Percentiles rank a stretch among this genome's conserved stretches.
These are phyloP conservation scores for Nakazawaea molendinolei DNA, from an alignment of 805 yeast species.

Conservation along the genomic window DNA sequence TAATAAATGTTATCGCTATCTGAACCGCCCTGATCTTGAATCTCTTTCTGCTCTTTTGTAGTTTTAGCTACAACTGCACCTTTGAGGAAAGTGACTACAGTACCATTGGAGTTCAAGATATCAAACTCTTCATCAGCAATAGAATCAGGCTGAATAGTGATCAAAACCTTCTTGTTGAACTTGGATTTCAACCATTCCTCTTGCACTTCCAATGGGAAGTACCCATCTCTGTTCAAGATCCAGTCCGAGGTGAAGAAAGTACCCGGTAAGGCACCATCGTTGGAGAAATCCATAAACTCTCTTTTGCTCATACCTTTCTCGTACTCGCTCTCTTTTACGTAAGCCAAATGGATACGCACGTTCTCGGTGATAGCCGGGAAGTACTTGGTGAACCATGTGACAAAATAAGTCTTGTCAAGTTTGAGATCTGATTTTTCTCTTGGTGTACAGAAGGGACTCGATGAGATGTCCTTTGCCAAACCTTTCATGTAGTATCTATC, in stretches of 20 bases:
- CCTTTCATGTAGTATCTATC: slow-evolving; percentile 64
- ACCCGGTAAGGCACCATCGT: slow-evolving; percentile 25
- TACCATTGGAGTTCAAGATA: slow-evolving; percentile 32
- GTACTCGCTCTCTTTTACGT: slow-evolving; percentile 46
- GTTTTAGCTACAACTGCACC: slow-evolving; percentile 50
- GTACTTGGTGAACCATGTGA: slow-evolving; percentile 73
- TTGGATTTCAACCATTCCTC: slow-evolving; percentile 59
- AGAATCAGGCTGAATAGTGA: slow-evolving; percentile 70
- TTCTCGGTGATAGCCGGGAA: slow-evolving; percentile 50
- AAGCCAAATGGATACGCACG: slow-evolving; percentile 62
- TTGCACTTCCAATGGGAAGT: slow-evolving; percentile 50
- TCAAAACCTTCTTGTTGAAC: slow-evolving; percentile 47
- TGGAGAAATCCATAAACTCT: slow-evolving; percentile 15
- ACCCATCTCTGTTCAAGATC: slow-evolving; percentile 57
- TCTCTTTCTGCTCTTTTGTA: slow-evolving; percentile 23
- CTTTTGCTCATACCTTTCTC: slow-evolving; percentile 54
- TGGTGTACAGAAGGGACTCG: slow-evolving; percentile 88
- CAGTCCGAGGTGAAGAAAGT: slow-evolving; percentile 66
- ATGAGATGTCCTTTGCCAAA: slow-evolving; percentile 39
- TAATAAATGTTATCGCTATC: slow-evolving; percentile 38
- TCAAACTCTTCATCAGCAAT: slow-evolving; percentile 62
- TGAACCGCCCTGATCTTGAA: slow-evolving; percentile 33
- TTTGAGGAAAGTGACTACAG: slow-evolving; percentile 38
- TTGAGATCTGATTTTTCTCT: slow-evolving; percentile 50
- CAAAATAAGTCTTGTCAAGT: slow-evolving; percentile 59